Conservation (phyloP, 352 stramenopile genomes). For the Globisporangium okanoganense region DNA sequence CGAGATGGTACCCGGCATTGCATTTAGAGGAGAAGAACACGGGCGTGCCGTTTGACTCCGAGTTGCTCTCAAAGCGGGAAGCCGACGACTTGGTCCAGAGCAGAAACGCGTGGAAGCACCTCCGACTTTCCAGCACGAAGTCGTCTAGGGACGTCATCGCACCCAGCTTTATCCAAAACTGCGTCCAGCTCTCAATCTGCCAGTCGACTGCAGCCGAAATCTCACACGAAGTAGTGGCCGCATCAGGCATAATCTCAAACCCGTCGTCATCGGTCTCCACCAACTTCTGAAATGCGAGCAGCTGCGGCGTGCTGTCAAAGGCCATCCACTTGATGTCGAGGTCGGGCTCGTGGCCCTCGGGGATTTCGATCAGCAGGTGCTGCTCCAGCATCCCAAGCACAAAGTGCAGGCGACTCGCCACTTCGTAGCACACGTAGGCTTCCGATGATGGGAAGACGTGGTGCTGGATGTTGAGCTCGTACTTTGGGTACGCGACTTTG, state of each 20-base stretch:
- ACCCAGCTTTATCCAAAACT: constrained; percentile 40
- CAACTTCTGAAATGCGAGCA: constrained; percentile 54
- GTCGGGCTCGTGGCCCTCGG: constrained; percentile 31
- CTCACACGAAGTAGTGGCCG: neutral
- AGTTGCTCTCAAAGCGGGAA: neutral
- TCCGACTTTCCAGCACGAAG: constrained; percentile 45
- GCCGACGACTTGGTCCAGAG: constrained; percentile 28
- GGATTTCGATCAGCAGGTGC: constrained; percentile 31
- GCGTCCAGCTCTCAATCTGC: constrained; percentile 48
- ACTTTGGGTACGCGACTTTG: constrained; percentile 57
- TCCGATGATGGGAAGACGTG: constrained; percentile 45
- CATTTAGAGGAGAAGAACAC: constrained; percentile 62
- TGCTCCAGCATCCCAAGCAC: constrained; percentile 45
- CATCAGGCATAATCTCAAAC: constrained; percentile 11
- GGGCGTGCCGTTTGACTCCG: constrained; percentile 15
- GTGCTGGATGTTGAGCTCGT: constrained; percentile 27
- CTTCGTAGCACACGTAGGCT: constrained; percentile 65
- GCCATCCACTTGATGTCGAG: constrained; percentile 47
- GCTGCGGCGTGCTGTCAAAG: constrained; percentile 25
- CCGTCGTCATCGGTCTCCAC: constrained; percentile 20
- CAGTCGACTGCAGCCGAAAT: constrained; percentile 12
- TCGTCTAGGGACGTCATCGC: constrained; percentile 55
- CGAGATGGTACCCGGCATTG: constrained; percentile 67
- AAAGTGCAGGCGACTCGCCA: constrained; percentile 49
- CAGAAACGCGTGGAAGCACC: constrained; percentile 42